These are phyloP conservation scores for Paramecium caudatum DNA, from an alignment of 73 alveolate genomes.

Conservation along the genomic window DNA sequence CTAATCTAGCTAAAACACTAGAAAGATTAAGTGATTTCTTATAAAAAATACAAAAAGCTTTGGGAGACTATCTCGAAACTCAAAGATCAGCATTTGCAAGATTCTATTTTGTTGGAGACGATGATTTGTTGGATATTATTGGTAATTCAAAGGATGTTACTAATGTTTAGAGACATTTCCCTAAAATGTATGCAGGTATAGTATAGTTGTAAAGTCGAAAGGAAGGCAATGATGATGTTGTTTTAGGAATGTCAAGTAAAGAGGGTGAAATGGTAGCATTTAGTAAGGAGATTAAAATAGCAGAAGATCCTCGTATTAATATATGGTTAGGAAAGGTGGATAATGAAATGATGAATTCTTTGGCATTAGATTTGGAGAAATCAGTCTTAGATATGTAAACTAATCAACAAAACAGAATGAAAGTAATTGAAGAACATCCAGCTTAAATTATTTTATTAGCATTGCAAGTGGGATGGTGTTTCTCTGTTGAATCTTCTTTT, in stretches of 20 bases:
- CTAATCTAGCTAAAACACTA: conserved; percentile 95
- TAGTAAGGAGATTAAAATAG: conserved; percentile 87
- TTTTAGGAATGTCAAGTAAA: conserved; percentile 96
- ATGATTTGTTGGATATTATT: conserved; percentile 97
- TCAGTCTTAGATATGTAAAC: conserved; percentile 90
- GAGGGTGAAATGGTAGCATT: conserved; percentile 99
- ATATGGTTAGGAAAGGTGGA: conserved; percentile 99
- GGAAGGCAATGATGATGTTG: conserved; percentile 84
- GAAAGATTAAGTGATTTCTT: conserved; percentile 98
- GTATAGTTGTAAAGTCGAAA: conserved; percentile 78
- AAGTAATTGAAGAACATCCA: conserved; percentile 95
- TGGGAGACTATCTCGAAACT: conserved; percentile 99
- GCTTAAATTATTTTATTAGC: conserved; percentile 96
- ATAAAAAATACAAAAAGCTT: conserved; percentile 90
- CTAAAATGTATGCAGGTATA: conserved; percentile 99
- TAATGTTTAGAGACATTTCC: conserved; percentile 98
- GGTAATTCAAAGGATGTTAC: conserved; percentile 99
- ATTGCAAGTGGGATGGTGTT: conserved; percentile 96
- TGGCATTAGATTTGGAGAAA: conserved; percentile 93
- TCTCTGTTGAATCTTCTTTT: conserved; percentile 89
- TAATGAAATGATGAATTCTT: conserved; percentile 94
- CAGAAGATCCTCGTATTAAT: conserved; percentile 98
- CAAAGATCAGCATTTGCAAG: conserved; percentile 99
- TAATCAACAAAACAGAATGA: conserved; percentile 87
- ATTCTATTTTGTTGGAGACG: conserved; percentile 99